These are phyloP conservation scores for Turnera subulata DNA, from an alignment of 345 rosid species.

Conservation along the genomic window DNA sequence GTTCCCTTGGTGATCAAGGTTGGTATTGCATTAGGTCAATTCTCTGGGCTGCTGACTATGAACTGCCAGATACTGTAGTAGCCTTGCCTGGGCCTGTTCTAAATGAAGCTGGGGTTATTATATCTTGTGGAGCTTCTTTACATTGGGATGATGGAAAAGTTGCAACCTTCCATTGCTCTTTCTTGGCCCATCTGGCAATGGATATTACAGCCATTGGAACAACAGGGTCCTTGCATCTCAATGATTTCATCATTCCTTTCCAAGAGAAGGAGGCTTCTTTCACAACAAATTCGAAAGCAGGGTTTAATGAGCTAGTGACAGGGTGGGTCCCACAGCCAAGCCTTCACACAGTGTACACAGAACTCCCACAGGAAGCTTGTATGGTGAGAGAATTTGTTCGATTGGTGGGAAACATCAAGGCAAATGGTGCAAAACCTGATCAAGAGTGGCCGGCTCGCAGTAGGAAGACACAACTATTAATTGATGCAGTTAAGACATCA, in stretches of 20 bases:
- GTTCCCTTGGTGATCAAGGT: conserved; percentile 87
- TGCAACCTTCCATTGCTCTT: conserved; percentile 70
- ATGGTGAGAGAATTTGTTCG: conserved; percentile 76
- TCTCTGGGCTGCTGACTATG: conserved; percentile 52
- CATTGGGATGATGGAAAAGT: conserved; percentile 60
- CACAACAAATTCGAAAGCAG: conserved; percentile 34
- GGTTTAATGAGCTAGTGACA: conserved; percentile 47
- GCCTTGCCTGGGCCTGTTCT: conserved; percentile 47
- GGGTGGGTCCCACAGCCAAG: conserved; percentile 39
- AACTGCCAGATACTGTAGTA: conserved; percentile 54
- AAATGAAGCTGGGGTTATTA: conserved; percentile 58
- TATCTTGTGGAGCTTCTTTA: conserved; percentile 67
- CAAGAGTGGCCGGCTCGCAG: conserved; percentile 56
- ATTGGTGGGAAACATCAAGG: conserved; percentile 48
- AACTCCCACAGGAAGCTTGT: conserved; percentile 70
- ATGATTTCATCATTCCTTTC: conserved; percentile 64
- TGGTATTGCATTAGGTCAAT: conserved; percentile 70
- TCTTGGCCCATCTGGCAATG: conserved; percentile 69
- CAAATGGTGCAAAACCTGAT: conserved; percentile 56
- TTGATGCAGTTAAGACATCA: conserved; percentile 68
- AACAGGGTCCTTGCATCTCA: conserved; percentile 55
- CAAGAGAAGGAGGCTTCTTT: conserved; percentile 57
- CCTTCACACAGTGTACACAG: conserved; percentile 38
- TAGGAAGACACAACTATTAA: conserved; percentile 64
- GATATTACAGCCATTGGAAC: conserved; percentile 64